These are phyloP conservation scores for Diplodia seriata DNA, from an alignment of 2,329 filamentous ascomycete species.

Conservation along the genomic window DNA sequence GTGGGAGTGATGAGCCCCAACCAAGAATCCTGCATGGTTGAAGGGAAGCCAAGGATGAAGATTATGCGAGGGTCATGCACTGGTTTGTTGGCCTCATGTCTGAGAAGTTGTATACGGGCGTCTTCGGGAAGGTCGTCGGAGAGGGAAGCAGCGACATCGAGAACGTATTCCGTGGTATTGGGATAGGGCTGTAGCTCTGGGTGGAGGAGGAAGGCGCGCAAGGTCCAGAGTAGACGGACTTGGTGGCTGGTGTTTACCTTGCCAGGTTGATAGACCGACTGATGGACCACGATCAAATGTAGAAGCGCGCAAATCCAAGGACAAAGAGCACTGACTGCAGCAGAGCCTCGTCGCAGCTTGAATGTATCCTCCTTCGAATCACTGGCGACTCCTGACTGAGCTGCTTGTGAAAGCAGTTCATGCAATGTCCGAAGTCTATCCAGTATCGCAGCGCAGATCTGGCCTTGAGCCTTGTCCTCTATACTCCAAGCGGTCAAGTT, in stretches of 20 bases:
- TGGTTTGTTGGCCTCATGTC: slow-evolving; percentile 39
- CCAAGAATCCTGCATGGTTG: slow-evolving; percentile 47
- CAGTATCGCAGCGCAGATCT: slow-evolving; percentile 39
- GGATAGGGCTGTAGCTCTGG: slow-evolving; percentile 47
- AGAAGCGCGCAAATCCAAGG: slow-evolving; percentile 45
- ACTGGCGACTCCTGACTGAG: background rate
- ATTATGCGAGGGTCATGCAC: slow-evolving; percentile 46
- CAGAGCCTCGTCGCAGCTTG: slow-evolving; percentile 10
- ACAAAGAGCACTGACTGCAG: slow-evolving; percentile 11
- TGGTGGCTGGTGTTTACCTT: slow-evolving; percentile 40
- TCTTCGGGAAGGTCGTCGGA: slow-evolving; percentile 52
- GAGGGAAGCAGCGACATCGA: slow-evolving; percentile 53
- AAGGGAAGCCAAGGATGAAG: slow-evolving; percentile 50
- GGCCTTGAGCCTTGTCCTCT: slow-evolving; percentile 37
- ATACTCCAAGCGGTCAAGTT: slow-evolving; percentile 40
- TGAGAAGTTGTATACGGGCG: slow-evolving; percentile 45
- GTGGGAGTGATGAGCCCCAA: slow-evolving; percentile 47
- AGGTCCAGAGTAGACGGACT: slow-evolving; percentile 42
- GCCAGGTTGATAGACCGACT: slow-evolving; percentile 37
- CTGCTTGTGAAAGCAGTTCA: slow-evolving; percentile 37
- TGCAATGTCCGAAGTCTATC: slow-evolving; percentile 44
- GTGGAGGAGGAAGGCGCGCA: slow-evolving; percentile 50
- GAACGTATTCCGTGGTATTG: slow-evolving; percentile 49
- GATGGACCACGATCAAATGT: slow-evolving; percentile 51
- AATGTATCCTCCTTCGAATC: slow-evolving; percentile 20